Evolutionary conservation across 2,329 filamentous ascomycete genomes (phyloP).

Genomic region (Botryosphaeria dothidea): DNA sequence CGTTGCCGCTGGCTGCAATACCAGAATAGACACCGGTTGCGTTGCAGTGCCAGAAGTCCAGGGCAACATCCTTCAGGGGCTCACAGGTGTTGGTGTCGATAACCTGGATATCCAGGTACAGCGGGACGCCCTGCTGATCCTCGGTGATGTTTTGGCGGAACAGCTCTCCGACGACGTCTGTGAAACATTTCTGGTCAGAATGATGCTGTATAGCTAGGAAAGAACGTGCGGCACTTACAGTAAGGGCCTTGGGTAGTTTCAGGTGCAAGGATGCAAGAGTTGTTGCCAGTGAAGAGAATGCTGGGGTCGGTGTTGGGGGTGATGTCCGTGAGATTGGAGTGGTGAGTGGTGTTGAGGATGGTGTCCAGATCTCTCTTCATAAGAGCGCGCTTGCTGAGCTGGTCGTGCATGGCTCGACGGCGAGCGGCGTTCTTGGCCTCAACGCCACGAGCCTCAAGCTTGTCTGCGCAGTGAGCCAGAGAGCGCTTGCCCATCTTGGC

Average conservation of each 20-base stretch:
- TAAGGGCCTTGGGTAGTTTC: constrained; percentile 37
- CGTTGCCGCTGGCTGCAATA: constrained; percentile 44
- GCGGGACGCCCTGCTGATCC: constrained; percentile 49
- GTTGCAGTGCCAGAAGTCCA: constrained; percentile 56
- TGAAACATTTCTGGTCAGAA: not conserved
- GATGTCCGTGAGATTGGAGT: constrained; percentile 32
- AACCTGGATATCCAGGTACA: constrained; percentile 56
- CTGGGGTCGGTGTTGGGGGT: constrained; percentile 30
- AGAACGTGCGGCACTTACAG: constrained; percentile 26
- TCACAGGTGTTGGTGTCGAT: constrained; percentile 57
- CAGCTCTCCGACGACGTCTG: constrained; percentile 51
- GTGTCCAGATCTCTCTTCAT: constrained; percentile 25
- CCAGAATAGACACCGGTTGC: constrained; percentile 46
- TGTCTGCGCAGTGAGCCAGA: constrained; percentile 43
- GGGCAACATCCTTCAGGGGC: constrained; percentile 48
- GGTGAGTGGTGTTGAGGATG: constrained; percentile 28
- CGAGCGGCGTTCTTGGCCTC: constrained; percentile 45
- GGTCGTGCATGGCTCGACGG: constrained; percentile 41
- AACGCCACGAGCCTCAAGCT: constrained; percentile 41
- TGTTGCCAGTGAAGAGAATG: constrained; percentile 34
- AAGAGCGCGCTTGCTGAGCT: constrained; percentile 38
- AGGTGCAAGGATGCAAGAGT: constrained; percentile 36
- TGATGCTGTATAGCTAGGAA: constrained; percentile 32
- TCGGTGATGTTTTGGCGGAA: constrained; percentile 53
- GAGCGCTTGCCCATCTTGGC: constrained; percentile 6